These are phyloP conservation scores for Pelargonium citronellum DNA, from an alignment of 441 rosid genomes.

Conservation along the genomic window DNA sequence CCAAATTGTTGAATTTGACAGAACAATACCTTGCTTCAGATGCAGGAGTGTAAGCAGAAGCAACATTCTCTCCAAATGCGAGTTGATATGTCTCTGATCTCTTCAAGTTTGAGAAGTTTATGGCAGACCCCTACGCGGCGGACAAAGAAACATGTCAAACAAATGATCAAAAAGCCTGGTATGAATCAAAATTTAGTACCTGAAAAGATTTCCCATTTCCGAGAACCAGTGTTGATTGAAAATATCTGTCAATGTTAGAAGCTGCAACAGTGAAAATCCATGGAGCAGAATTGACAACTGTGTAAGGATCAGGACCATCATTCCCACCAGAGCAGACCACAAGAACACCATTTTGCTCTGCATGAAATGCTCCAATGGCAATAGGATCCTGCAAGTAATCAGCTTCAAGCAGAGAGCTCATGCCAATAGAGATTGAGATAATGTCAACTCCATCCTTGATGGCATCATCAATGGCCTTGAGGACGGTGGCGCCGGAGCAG, in stretches of 20 bases:
- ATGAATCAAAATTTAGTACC: slow-evolving; percentile 23
- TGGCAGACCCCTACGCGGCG: slow-evolving; percentile 51
- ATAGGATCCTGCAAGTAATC: slow-evolving; percentile 62
- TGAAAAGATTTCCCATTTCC: slow-evolving; percentile 50
- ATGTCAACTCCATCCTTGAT: slow-evolving; percentile 67
- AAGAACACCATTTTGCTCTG: slow-evolving; percentile 50
- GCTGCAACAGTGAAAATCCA: slow-evolving; percentile 79
- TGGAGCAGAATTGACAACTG: slow-evolving; percentile 60
- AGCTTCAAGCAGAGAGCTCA: slow-evolving; percentile 28
- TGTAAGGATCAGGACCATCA: slow-evolving; percentile 60
- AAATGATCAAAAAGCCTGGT: neutral
- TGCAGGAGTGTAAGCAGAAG: slow-evolving; percentile 41
- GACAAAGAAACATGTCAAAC: neutral
- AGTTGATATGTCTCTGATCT: slow-evolving; percentile 45
- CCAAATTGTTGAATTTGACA: neutral
- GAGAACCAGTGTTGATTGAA: slow-evolving; percentile 50
- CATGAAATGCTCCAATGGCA: slow-evolving; percentile 85
- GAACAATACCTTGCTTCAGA: slow-evolving; percentile 52
- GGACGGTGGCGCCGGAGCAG: slow-evolving; percentile 48
- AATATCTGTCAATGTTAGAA: slow-evolving; percentile 67
- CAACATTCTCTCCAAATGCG: slow-evolving; percentile 48
- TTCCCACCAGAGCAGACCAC: slow-evolving; percentile 73
- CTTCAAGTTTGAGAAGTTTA: slow-evolving; percentile 51
- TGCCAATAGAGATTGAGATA: slow-evolving; percentile 73
- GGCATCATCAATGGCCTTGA: slow-evolving; percentile 77